Evolutionary conservation across 208 protist genomes (phyloP).

Genomic region (Acanthamoeba lenticulata): DNA sequence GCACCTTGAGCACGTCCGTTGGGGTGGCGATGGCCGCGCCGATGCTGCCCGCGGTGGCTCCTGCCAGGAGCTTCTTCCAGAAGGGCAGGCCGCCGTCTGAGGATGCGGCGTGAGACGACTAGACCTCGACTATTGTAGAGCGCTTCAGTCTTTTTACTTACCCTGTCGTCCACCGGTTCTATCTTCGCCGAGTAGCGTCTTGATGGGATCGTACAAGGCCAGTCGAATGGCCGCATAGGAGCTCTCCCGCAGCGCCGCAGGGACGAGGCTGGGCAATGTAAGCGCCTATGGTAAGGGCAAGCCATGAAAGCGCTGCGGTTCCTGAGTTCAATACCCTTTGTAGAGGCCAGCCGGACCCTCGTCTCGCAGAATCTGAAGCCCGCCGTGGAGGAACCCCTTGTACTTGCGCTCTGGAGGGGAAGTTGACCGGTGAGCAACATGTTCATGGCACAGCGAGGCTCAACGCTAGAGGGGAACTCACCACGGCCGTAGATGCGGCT

Average conservation of each 20-base stretch:
- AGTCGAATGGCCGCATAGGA: slow-evolving; percentile 33
- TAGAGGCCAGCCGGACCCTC: background rate
- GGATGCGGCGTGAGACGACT: background rate
- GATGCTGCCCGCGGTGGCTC: slow-evolving; percentile 1
- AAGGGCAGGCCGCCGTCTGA: background rate
- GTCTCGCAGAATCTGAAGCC: background rate
- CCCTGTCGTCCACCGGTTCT: background rate
- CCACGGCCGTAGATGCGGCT: background rate
- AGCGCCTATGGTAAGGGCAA: background rate
- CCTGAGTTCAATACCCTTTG: background rate
- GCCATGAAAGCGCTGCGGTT: background rate
- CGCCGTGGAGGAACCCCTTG: slow-evolving; percentile 36
- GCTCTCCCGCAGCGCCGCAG: slow-evolving; percentile 5
- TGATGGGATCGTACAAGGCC: slow-evolving; percentile 45
- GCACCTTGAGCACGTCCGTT: slow-evolving; percentile 39
- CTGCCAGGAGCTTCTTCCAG: background rate
- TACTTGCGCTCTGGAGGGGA: background rate
- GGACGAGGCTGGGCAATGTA: background rate
- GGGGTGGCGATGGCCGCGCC: slow-evolving; percentile 1
- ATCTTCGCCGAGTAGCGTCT: slow-evolving; percentile 7
- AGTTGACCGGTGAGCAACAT: background rate
- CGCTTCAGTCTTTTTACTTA: background rate
- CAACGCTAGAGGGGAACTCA: background rate
- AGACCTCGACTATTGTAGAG: background rate
- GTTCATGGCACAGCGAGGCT: background rate